A percentile compares a stretch with the other conserved stretches of the same genome.
Evolutionary conservation across 164 flowering plant species (phyloP).

Genomic region (Magnolia changhungtana): DNA sequence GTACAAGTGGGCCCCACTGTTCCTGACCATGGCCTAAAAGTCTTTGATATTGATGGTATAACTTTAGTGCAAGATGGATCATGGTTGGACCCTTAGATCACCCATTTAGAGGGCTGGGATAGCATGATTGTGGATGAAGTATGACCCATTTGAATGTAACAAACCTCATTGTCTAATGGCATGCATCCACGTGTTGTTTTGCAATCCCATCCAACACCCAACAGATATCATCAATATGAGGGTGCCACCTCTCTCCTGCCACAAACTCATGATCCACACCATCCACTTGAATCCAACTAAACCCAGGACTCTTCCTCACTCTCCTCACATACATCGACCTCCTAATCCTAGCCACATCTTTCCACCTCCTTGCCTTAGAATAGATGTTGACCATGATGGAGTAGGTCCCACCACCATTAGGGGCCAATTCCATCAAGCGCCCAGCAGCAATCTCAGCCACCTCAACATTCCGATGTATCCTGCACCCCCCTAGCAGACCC

Average conservation of each 20-base stretch:
- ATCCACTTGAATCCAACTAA: slow-evolving; percentile 48
- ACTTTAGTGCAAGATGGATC: too few species aligned
- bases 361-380: slow-evolving; percentile 60
- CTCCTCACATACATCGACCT: slow-evolving; percentile 31
- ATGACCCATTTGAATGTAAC: too few species aligned
- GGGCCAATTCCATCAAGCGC: slow-evolving; percentile 50
- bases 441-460: slow-evolving; percentile 64
- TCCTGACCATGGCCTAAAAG: too few species aligned
- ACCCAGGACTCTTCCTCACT: slow-evolving; percentile 53
- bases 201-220: slow-evolving; percentile 34
- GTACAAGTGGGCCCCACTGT: too few species aligned
- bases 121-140: too few species aligned
- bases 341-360: slow-evolving; percentile 54
- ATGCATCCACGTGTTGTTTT: slow-evolving; percentile 17
- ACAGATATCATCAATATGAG: slow-evolving; percentile 37
- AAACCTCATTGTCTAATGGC: too few species aligned
- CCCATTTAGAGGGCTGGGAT: too few species aligned
- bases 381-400: slow-evolving; percentile 62
- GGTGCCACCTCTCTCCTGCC: slow-evolving; percentile 52
- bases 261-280: slow-evolving; percentile 48
- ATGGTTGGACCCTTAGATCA: too few species aligned
- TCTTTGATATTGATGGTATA: too few species aligned
- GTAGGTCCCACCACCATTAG: slow-evolving; percentile 77
- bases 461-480: slow-evolving; percentile 61
- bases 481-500: slow-evolving; percentile 78